Evolutionary conservation across 2,329 filamentous ascomycete species (phyloP).

Genomic region (Aspergillus fumigatiaffinis): DNA sequence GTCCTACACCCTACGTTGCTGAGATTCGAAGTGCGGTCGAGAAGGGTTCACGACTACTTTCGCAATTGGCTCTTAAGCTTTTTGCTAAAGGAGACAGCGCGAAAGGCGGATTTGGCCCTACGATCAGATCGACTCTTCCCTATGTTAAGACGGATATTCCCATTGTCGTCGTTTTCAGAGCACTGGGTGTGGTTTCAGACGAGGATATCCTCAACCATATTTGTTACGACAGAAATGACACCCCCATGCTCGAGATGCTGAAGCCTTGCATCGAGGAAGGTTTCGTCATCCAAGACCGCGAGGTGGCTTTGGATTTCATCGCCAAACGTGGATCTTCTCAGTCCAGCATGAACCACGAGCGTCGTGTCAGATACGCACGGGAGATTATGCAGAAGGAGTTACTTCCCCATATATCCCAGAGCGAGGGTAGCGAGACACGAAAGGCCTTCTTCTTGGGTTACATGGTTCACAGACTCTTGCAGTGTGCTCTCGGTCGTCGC

Average conservation of each 20-base stretch:
- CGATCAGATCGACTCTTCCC: slow-evolving; percentile 84
- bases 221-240: slow-evolving; percentile 92
- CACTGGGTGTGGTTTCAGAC: slow-evolving; percentile 91
- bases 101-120: slow-evolving; percentile 78
- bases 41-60: slow-evolving; percentile 92
- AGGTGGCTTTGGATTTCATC: slow-evolving; percentile 91
- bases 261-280: slow-evolving; percentile 97
- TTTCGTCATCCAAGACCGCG: slow-evolving; percentile 91
- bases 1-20: slow-evolving; percentile 85
- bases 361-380: slow-evolving; percentile 85
- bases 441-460: slow-evolving; percentile 99
- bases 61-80: slow-evolving; percentile 85
- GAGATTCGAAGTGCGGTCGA: slow-evolving; percentile 96
- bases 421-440: slow-evolving; percentile 86
- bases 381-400: slow-evolving; percentile 98
- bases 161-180: slow-evolving; percentile 92
- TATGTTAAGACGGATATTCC: slow-evolving; percentile 94
- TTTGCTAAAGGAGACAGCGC: slow-evolving; percentile 77
- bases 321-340: slow-evolving; percentile 80
- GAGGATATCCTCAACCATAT: slow-evolving; percentile 98
- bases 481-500: slow-evolving; percentile 85
- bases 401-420: slow-evolving; percentile 92
- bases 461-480: slow-evolving; percentile 94
- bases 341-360: slow-evolving; percentile 69
- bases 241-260: slow-evolving; percentile 94